These are phyloP conservation scores for Scheffersomyces amazonensis DNA, from an alignment of 805 yeast genomes.

Conservation along the genomic window DNA sequence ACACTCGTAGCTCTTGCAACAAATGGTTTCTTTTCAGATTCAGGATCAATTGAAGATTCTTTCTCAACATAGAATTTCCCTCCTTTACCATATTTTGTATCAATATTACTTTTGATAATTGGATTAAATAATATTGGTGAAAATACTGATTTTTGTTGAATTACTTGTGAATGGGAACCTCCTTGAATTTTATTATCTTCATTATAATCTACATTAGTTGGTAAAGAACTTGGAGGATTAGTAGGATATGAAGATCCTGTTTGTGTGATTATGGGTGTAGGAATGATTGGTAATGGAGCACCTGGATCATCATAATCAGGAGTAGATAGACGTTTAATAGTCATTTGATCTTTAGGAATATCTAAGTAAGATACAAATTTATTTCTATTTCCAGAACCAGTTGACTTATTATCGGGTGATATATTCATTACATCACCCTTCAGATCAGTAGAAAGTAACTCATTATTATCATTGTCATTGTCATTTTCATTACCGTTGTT, in stretches of 20 bases:
- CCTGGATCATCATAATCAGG: constrained; percentile 78
- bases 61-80: constrained; percentile 77
- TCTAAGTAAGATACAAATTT: constrained; percentile 30
- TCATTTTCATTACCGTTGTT: not conserved
- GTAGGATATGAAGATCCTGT: constrained; percentile 6
- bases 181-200: not conserved
- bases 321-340: constrained; percentile 25
- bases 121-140: constrained; percentile 85
- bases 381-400: not conserved
- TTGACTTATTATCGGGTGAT: no score
- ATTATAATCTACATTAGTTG: not conserved
- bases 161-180: constrained; percentile 1
- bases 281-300: constrained; percentile 67
- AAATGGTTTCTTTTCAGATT: constrained; percentile 15
- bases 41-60: constrained; percentile 21
- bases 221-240: constrained; percentile 8
- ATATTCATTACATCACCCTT: no score
- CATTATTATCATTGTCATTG: not conserved
- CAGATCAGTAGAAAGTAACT: no score
- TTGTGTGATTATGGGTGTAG: constrained; percentile 44
- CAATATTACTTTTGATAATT: constrained; percentile 68
- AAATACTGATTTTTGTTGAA: constrained; percentile 55
- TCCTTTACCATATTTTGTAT: constrained; percentile 82
- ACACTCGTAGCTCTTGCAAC: constrained; percentile 35
- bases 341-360: constrained; percentile 60